Percentiles rank a stretch among this genome's conserved stretches.
Conservation (phyloP, 2,329 filamentous ascomycete genomes). For the Epichloe uncinata region DNA sequence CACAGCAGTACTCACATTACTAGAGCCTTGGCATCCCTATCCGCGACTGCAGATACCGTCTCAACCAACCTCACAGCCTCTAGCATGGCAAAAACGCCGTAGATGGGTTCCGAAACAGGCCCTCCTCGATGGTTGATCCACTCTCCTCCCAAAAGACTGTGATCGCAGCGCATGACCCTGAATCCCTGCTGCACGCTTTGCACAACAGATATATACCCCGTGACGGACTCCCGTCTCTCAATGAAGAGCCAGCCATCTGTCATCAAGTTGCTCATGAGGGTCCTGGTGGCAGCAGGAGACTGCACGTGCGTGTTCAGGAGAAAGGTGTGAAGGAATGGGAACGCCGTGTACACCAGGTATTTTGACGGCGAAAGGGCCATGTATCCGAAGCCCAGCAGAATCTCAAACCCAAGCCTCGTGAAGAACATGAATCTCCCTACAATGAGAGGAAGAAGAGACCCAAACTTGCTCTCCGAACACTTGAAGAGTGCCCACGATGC, state of each 20-base stretch:
- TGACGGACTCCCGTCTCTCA: slow-evolving; percentile 72
- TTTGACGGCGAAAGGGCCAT: slow-evolving; percentile 55
- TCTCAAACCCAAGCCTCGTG: slow-evolving; percentile 59
- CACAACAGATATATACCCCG: slow-evolving; percentile 84
- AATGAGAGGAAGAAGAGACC: slow-evolving; percentile 28
- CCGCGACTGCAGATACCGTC: slow-evolving; percentile 35
- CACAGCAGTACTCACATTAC: slow-evolving; percentile 54
- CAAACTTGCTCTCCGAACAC: slow-evolving; percentile 28
- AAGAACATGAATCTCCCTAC: slow-evolving; percentile 51
- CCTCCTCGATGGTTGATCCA: slow-evolving; percentile 52
- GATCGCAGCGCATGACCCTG: slow-evolving; percentile 80
- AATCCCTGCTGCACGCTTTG: slow-evolving; percentile 61
- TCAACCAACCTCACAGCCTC: slow-evolving; percentile 80
- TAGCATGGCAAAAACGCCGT: slow-evolving; percentile 90
- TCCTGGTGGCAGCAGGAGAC: slow-evolving; percentile 42
- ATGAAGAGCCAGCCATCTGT: slow-evolving; percentile 59
- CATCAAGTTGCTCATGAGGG: slow-evolving; percentile 53
- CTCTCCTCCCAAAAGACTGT: slow-evolving; percentile 85
- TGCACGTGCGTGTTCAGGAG: slow-evolving; percentile 63
- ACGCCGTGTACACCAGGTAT: slow-evolving; percentile 51
- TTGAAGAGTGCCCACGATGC: slow-evolving; percentile 54
- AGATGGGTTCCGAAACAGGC: slow-evolving; percentile 69
- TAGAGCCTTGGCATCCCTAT: slow-evolving; percentile 62
- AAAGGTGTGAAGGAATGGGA: slow-evolving; percentile 58
- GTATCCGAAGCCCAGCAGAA: slow-evolving; percentile 52